Conservation (phyloP, 2,329 filamentous ascomycete species). For the Trichoderma gracile region DNA sequence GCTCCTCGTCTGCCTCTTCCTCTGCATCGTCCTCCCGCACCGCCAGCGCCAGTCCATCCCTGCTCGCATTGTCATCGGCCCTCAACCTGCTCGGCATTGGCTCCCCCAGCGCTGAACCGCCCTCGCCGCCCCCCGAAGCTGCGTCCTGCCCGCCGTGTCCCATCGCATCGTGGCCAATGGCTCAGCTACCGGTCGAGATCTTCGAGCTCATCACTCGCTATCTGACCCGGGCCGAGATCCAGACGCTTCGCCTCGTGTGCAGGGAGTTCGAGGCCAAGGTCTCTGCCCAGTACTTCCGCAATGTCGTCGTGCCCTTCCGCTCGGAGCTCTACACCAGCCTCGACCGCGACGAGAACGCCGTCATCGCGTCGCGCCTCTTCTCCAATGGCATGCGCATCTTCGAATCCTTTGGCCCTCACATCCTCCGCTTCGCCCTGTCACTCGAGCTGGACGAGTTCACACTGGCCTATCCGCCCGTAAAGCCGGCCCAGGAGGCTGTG, state of each 20-base stretch:
- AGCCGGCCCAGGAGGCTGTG: slow-evolving; percentile 55
- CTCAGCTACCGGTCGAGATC: slow-evolving; percentile 59
- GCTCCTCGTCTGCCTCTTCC: not conserved
- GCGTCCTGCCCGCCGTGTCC: not conserved
- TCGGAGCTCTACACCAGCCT: slow-evolving; percentile 58
- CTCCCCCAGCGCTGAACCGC: not conserved
- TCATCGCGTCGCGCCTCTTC: slow-evolving; percentile 35
- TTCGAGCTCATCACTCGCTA: slow-evolving; percentile 58
- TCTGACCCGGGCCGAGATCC: slow-evolving; percentile 59
- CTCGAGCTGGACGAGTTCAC: slow-evolving; percentile 64
- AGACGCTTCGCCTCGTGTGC: slow-evolving; percentile 61
- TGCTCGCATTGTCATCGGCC: slow-evolving; percentile 11
- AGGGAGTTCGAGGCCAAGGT: slow-evolving; percentile 58
- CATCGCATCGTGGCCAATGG: slow-evolving; percentile 37
- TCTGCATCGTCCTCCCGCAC: not conserved
- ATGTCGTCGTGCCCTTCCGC: slow-evolving; percentile 66
- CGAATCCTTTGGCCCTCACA: slow-evolving; percentile 59
- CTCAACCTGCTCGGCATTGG: slow-evolving; percentile 5
- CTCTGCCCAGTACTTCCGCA: slow-evolving; percentile 59
- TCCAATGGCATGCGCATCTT: slow-evolving; percentile 61
- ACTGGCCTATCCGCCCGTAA: slow-evolving; percentile 54
- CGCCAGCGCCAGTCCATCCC: not conserved
- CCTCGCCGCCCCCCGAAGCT: not conserved
- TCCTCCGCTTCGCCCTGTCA: slow-evolving; percentile 65
- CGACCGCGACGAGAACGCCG: slow-evolving; percentile 30